Evolutionary conservation across 2,329 filamentous ascomycete species (phyloP), one percentile per base, ranked within the genome.

Genomic region (Colletotrichum phormii): DNA sequence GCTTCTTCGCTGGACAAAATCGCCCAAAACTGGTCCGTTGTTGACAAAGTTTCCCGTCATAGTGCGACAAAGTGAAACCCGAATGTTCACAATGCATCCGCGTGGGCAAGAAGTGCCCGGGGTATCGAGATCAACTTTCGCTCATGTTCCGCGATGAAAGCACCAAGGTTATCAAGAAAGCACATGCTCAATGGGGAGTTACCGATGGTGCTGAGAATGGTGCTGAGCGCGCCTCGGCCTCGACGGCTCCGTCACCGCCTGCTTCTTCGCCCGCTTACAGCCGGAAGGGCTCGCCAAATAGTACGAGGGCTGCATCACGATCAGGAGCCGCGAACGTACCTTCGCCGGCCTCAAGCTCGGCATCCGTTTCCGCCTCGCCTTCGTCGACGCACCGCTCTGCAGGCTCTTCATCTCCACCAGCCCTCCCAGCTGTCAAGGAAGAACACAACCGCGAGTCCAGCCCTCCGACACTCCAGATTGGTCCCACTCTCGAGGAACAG

Each of bases 111-210:
- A 86, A 83, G 76, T 92, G 90, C 76, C 89, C 90, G 24, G 90
- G 90, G 7, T 92, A 92, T 77, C 86, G 90, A 75, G 90, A 92
- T 75, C 89, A 91, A 79, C 81, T 92, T 42, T 90, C 89, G 37
- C 83, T 92, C 70, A 89, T 92, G 86, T 92, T 92, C 78, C 89
- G 90, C 49, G 90, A 92, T 81, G 90, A 92, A 81, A 92, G 88
- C 76, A 88, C 84, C 76, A 89, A 91, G 76, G 89, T 92, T 58
- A 88, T 89, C 31, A 86, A 86, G 74, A 91, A 90, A 77, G 87
- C 87, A 24, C 87, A 89, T 67, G 87, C 86, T 31, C 87, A 84
- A 80, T 88, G 83, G 86, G 85, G 83, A 1, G 62, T 73, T 18
- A 33, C 67, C 24, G 68, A 73, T 24, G 53, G 57, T n/a, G 59